phyloP scores from a whole-genome alignment of 148 eudicot genomes.

The Fagopyrum tataricum region DNA sequence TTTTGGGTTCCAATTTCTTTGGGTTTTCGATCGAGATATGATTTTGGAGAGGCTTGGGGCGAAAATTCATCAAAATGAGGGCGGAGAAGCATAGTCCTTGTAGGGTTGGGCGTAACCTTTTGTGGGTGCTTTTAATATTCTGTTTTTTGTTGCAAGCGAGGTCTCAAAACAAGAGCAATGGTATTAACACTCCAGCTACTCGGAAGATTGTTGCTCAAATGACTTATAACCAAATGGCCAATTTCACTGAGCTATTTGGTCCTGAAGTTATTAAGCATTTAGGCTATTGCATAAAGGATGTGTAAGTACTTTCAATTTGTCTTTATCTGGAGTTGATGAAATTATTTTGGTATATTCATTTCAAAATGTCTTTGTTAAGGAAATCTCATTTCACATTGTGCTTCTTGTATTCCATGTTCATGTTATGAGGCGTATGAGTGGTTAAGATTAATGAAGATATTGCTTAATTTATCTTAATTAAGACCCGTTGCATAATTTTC shows the following conservation, averaged over 20 bases:
- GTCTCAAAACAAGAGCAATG: conserved; percentile 28
- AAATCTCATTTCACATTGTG: neutral
- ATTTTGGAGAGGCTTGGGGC: conserved; percentile 10
- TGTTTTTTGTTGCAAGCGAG: conserved; percentile 19
- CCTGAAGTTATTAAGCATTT: conserved; percentile 40
- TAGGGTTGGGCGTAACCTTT: conserved; percentile 8
- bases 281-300: conserved; percentile 70
- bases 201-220: conserved; percentile 39
- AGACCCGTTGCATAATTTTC: neutral
- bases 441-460: neutral
- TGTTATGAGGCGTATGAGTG: neutral
- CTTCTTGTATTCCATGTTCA: neutral
- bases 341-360: neutral
- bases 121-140: conserved; percentile 23
- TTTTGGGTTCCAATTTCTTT: neutral
- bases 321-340: neutral
- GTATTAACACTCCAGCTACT: conserved; percentile 21
- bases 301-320: conserved; percentile 44
- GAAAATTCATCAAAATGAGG: conserved; percentile 28
- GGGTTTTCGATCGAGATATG: conserved; percentile 12
- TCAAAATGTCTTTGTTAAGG: neutral
- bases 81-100: conserved; percentile 19
- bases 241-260: conserved; percentile 45
- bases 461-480: neutral
- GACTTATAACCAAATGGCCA: conserved; percentile 46